These are phyloP conservation scores for Leishmania lainsoni DNA, from an alignment of 208 protist genomes.

Conservation along the genomic window DNA sequence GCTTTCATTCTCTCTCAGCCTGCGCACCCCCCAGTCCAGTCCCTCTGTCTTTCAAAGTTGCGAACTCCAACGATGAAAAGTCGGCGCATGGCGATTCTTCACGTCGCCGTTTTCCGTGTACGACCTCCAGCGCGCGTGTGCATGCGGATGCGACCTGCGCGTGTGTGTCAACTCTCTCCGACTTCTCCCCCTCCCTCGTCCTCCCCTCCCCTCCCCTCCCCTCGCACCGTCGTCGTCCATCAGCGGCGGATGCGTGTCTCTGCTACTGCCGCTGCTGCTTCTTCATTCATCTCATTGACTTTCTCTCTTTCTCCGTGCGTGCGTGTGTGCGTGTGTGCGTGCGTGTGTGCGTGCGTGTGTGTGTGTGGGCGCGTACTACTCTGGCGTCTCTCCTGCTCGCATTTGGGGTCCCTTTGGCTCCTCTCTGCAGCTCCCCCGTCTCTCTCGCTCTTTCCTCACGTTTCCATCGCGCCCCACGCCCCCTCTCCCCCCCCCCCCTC, in stretches of 20 bases:
- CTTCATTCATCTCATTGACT: too few species aligned
- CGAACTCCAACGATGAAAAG: background rate
- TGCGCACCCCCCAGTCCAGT: too few species aligned
- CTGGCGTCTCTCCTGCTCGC: background rate
- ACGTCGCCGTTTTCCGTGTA: background rate
- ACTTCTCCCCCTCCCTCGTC: background rate
- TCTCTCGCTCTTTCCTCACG: background rate
- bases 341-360: too few species aligned
- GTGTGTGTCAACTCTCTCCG: background rate
- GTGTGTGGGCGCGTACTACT: background rate
- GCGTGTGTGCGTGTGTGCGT: too few species aligned
- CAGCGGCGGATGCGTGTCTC: background rate
- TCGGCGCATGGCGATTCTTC: background rate
- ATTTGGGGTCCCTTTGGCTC: background rate
- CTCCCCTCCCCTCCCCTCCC: too few species aligned
- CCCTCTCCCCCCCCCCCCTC: too few species aligned
- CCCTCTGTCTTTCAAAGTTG: too few species aligned
- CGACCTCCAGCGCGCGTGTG: background rate
- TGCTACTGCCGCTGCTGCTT: background rate
- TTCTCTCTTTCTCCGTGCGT: too few species aligned
- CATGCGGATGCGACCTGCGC: background rate
- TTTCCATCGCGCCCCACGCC: too few species aligned
- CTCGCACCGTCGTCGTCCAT: background rate
- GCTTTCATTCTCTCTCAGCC: too few species aligned
- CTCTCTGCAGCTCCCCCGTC: background rate